A percentile compares a stretch with the other conserved stretches of the same genome.
Conservation (phyloP, 768 basidiomycete species). For the Phylloporus scabripes region DNA sequence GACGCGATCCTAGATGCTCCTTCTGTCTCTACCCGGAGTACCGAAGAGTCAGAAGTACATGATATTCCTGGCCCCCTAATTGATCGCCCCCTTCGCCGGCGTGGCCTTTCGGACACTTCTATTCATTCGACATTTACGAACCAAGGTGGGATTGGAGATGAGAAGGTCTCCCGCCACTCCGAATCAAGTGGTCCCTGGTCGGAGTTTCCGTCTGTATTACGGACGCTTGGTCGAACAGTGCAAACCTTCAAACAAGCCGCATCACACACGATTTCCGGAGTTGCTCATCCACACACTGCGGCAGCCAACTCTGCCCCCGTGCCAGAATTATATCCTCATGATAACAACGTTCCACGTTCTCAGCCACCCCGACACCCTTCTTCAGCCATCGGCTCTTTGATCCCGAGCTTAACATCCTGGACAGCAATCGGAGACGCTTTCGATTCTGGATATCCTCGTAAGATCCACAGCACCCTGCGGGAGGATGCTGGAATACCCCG, state of each 20-base stretch:
- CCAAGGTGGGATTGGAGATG: constrained; percentile 37
- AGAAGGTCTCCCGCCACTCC: neutral
- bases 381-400: constrained; percentile 22
- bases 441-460: constrained; percentile 15
- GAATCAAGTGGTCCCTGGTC: constrained; percentile 28
- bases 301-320: neutral
- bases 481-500: constrained; percentile 23
- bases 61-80: constrained; percentile 49
- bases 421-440: constrained; percentile 21
- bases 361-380: constrained; percentile 20
- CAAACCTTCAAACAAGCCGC: constrained; percentile 41
- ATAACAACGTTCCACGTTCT: constrained; percentile 10
- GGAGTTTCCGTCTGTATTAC: constrained; percentile 46
- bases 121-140: constrained; percentile 80
- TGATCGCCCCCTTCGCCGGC: constrained; percentile 62
- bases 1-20: constrained; percentile 73
- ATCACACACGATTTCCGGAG: constrained; percentile 26
- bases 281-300: constrained; percentile 1
- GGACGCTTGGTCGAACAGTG: constrained; percentile 49
- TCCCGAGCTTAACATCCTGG: constrained; percentile 35
- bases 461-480: constrained; percentile 3
- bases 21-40: constrained; percentile 13
- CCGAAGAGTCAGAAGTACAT: constrained; percentile 37
- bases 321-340: constrained; percentile 1
- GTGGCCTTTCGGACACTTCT: constrained; percentile 89